Evolutionary conservation across 371 early-diverging fungal species (phyloP).

Genomic region (Mucor lusitanicus): DNA sequence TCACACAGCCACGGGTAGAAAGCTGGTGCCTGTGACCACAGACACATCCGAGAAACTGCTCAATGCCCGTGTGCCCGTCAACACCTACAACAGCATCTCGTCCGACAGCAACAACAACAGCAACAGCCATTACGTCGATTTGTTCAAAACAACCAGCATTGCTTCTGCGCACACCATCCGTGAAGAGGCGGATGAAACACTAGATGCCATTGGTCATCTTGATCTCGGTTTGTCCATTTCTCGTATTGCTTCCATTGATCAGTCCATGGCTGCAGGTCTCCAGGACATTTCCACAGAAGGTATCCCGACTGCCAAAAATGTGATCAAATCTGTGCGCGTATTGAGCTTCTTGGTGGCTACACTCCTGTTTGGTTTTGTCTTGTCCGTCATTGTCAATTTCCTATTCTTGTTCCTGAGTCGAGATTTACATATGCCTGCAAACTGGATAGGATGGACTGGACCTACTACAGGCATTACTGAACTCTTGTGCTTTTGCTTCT

Average conservation of each 20-base stretch:
- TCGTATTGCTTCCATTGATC: constrained; percentile 39
- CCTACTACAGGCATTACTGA: constrained; percentile 34
- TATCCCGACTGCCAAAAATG: constrained; percentile 22
- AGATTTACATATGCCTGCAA: constrained; percentile 41
- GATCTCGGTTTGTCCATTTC: constrained; percentile 39
- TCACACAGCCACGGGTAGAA: constrained; percentile 1
- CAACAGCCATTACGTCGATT: constrained; percentile 16
- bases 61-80: not conserved
- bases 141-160: constrained; percentile 27
- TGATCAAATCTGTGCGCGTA: constrained; percentile 29
- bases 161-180: constrained; percentile 28
- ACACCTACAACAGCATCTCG: constrained; percentile 18
- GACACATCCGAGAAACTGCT: constrained; percentile 14
- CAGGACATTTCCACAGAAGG: constrained; percentile 13
- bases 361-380: constrained; percentile 39
- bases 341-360: constrained; percentile 35
- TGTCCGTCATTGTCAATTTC: constrained; percentile 46
- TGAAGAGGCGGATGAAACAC: constrained; percentile 42
- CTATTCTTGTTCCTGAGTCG: constrained; percentile 40
- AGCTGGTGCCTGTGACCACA: not conserved
- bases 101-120: constrained; percentile 5
- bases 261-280: constrained; percentile 16
- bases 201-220: constrained; percentile 19
- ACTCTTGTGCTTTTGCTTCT: constrained; percentile 27
- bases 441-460: constrained; percentile 49